Conservation (phyloP, 2,329 filamentous ascomycete species). For the Hirsutella minnesotensis region DNA sequence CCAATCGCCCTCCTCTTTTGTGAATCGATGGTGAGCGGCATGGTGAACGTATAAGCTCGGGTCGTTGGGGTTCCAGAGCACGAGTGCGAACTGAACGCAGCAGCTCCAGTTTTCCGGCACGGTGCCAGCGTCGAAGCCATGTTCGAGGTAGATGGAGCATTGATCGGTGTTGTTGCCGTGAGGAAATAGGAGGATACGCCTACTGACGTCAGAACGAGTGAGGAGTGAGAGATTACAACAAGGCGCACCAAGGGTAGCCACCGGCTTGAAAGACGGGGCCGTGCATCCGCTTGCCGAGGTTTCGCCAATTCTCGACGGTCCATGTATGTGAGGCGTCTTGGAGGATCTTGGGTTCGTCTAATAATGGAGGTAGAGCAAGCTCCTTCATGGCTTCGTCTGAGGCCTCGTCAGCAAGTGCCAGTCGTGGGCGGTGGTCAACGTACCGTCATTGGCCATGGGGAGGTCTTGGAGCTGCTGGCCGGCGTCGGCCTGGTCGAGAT, state of each 20-base stretch:
- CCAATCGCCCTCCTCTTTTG: constrained; percentile 93
- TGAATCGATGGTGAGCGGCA: constrained; percentile 89
- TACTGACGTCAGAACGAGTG: constrained; percentile 18
- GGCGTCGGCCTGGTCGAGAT: constrained; percentile 30
- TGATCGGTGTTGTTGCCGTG: constrained; percentile 90
- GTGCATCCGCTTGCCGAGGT: constrained; percentile 67
- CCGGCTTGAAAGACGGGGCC: constrained; percentile 80
- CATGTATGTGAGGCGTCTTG: constrained; percentile 71
- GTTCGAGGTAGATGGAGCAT: constrained; percentile 91
- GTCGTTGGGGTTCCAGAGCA: constrained; percentile 88
- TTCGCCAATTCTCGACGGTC: constrained; percentile 77
- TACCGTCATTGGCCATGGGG: constrained; percentile 42
- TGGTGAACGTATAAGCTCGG: constrained; percentile 75
- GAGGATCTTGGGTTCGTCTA: constrained; percentile 67
- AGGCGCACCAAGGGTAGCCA: constrained; percentile 69
- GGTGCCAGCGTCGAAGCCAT: constrained; percentile 66
- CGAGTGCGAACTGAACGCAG: constrained; percentile 89
- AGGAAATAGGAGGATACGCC: constrained; percentile 91
- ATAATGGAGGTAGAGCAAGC: constrained; percentile 58
- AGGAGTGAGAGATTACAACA: neutral
- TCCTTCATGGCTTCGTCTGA: constrained; percentile 77
- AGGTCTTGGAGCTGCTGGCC: constrained; percentile 33
- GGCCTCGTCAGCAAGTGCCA: neutral
- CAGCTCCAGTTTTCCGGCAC: constrained; percentile 91
- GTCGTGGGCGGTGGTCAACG: constrained; percentile 13